Conservation (phyloP, 108 stramenopile species). For the Cyclotella atomus region DNA sequence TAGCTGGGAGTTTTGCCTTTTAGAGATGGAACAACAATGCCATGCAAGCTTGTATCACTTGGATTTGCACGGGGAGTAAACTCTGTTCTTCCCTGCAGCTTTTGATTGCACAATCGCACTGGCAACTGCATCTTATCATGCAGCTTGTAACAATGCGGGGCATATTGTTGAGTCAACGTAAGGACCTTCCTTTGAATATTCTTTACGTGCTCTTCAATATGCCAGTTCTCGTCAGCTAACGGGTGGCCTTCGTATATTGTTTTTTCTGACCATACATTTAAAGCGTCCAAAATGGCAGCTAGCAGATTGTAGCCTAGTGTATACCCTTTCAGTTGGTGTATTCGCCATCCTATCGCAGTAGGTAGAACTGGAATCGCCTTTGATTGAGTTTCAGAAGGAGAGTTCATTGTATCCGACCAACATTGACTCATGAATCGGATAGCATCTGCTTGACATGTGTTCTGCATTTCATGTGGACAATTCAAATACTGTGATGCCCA, state of each 20-base stretch:
- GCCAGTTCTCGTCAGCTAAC: constrained; percentile 75
- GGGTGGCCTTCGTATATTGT: constrained; percentile 82
- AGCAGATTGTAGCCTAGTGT: constrained; percentile 65
- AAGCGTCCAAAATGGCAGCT: constrained; percentile 61
- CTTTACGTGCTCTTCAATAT: constrained; percentile 51
- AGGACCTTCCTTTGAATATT: constrained; percentile 48
- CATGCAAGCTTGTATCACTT: constrained; percentile 56
- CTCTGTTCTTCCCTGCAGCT: constrained; percentile 69
- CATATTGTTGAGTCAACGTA: constrained; percentile 14
- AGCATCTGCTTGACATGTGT: constrained; percentile 52
- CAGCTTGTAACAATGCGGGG: constrained; percentile 43
- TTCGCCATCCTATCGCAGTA: constrained; percentile 64
- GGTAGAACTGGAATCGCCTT: constrained; percentile 60
- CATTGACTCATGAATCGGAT: constrained; percentile 64
- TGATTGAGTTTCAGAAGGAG: constrained; percentile 56
- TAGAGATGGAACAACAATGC: constrained; percentile 29
- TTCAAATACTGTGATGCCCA: constrained; percentile 74
- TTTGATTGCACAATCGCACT: constrained; percentile 56
- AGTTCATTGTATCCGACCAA: constrained; percentile 70
- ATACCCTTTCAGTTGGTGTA: constrained; percentile 76
- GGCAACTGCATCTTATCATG: constrained; percentile 41
- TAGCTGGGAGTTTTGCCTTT: constrained; percentile 35
- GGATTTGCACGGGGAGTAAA: constrained; percentile 80
- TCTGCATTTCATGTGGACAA: constrained; percentile 48
- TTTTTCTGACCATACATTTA: constrained; percentile 67